These are phyloP conservation scores for Hypoxylon sp. DNA, from an alignment of 2,329 filamentous ascomycete genomes.

Conservation along the genomic window DNA sequence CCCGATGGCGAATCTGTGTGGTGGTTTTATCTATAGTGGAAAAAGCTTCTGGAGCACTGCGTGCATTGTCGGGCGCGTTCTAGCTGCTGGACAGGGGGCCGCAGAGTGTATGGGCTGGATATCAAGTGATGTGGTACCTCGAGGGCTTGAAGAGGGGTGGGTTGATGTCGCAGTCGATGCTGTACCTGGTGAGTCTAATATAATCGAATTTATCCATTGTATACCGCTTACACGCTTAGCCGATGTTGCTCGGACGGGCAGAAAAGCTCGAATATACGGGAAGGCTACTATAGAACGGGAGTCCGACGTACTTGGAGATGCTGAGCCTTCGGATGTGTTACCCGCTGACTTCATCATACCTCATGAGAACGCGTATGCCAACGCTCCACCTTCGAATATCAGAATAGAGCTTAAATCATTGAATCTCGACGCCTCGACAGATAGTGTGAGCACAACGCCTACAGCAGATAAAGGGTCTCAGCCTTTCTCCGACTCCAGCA, in stretches of 20 bases:
- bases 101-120: constrained; percentile 79
- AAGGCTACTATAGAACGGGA: constrained; percentile 72
- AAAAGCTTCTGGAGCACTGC: constrained; percentile 79
- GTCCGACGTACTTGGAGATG: constrained; percentile 72
- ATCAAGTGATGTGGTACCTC: constrained; percentile 71
- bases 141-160: constrained; percentile 69
- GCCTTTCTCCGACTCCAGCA: constrained; percentile 56
- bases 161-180: constrained; percentile 70
- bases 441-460: constrained; percentile 63
- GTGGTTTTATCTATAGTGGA: constrained; percentile 73
- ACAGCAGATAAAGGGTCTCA: constrained; percentile 59
- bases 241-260: constrained; percentile 65
- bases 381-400: constrained; percentile 63
- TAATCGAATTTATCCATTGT: constrained; percentile 35
- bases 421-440: constrained; percentile 62
- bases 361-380: constrained; percentile 67
- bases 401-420: constrained; percentile 66
- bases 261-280: constrained; percentile 72
- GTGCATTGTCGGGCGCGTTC: constrained; percentile 74
- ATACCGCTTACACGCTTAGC: constrained; percentile 56
- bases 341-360: constrained; percentile 75
- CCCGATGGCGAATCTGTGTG: constrained; percentile 72
- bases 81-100: constrained; percentile 73
- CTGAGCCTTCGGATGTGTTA: constrained; percentile 67
- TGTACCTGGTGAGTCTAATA: constrained; percentile 62